Evolutionary conservation across 208 protist genomes (phyloP), one percentile per base, ranked within the genome.

Genomic region (Trypanosoma grayi): DNA sequence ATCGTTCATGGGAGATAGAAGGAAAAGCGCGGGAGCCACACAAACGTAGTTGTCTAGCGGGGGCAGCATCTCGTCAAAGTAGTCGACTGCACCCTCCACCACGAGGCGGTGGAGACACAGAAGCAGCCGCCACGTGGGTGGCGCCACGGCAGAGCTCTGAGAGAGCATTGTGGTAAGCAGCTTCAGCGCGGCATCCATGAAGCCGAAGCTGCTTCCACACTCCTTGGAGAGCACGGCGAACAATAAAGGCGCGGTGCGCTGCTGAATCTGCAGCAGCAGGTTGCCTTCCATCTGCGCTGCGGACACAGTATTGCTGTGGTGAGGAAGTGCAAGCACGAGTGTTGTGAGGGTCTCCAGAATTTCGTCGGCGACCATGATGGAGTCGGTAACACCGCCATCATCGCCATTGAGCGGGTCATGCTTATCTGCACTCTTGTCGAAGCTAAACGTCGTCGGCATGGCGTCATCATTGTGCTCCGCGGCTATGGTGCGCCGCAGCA

Each of bases 1-100:
- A 0, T 55, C 57, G 33, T 40, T 37, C 18, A 90, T 52, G 7
- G 75, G 59, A 44, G 62, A 64, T 57, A 73, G 76, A 45, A 87
- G 36, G 52, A 98, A 97, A 13, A 41, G 33, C 14, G 78, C 40
- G 0, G 90, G 85, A 44, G 89, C 85, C 18, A 90, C 83, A 1
- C 68, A 87, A 43, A 87, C 76, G 62, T 83, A 97, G 76, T 97
- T 97, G 60, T 98, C 93, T 10, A 97, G 54, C 33, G 91, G 88
- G 22, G 88, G 73, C 22, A 98, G 76, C 54, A 97, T 81, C 45
- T 88, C 56, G 5, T 55, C 51, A 67, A 97, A 87, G 68, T 97
- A 97, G 65, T 98, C 93, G 9, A 78, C 66, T 2, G 89, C 83
- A 37, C 80, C 90, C 20, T 77, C 73, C 33, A 75, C 40, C 16